Conservation (phyloP, 2,329 filamentous ascomycete species). For the Fusarium sp. region DNA sequence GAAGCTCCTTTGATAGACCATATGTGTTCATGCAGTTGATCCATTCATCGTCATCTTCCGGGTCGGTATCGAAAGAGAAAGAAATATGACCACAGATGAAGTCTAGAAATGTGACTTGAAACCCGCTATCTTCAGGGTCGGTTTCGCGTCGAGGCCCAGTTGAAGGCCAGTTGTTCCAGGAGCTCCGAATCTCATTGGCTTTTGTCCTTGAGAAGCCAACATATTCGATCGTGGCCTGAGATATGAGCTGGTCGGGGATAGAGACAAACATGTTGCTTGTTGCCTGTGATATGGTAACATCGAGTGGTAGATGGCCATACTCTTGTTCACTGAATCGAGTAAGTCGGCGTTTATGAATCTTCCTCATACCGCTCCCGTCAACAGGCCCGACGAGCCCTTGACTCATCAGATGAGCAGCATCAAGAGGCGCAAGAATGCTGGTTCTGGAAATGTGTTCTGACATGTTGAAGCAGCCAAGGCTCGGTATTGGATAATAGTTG, state of each 20-base stretch:
- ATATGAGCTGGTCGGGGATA: constrained; percentile 28
- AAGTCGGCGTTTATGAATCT: constrained; percentile 31
- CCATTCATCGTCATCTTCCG: constrained; percentile 24
- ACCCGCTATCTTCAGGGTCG: constrained; percentile 4
- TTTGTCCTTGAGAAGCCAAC: constrained; percentile 23
- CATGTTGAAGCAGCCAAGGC: not conserved
- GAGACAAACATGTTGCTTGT: constrained; percentile 9
- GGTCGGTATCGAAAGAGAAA: not conserved
- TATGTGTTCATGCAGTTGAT: not conserved
- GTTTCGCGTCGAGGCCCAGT: constrained; percentile 15
- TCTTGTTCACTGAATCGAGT: constrained; percentile 26
- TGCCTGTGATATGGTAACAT: not conserved
- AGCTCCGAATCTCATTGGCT: constrained; percentile 23
- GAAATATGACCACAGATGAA: constrained; percentile 24
- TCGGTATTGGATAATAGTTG: not conserved
- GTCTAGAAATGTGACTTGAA: constrained; percentile 19
- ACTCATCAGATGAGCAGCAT: not conserved
- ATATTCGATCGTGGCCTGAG: constrained; percentile 22
- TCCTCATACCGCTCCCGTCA: not conserved
- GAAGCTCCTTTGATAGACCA: constrained; percentile 14
- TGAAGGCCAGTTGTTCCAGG: constrained; percentile 25
- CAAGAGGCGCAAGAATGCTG: not conserved
- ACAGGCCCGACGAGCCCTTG: not conserved
- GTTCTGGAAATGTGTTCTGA: not conserved
- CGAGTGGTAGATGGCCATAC: constrained; percentile 17